A percentile compares a stretch with the other conserved stretches of the same genome.
Evolutionary conservation across 768 basidiomycete species (phyloP).

Genomic region (Hortiboletus campestris): DNA sequence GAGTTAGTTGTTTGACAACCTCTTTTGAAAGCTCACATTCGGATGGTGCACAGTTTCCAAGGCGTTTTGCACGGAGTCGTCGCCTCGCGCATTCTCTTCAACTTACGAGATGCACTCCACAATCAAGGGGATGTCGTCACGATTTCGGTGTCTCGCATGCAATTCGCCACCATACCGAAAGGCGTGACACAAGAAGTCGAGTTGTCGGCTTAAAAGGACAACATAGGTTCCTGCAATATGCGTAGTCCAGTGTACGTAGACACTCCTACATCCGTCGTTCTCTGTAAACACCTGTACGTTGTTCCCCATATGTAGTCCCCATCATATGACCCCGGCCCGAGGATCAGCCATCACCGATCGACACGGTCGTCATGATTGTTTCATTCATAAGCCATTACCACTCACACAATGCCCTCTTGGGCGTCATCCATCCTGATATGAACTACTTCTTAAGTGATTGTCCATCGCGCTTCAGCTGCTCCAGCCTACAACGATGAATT

Average conservation of each 20-base stretch:
- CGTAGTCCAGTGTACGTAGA: no score
- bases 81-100: constrained; percentile 12
- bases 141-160: neutral
- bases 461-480: neutral
- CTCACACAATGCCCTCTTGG: neutral
- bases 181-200: neutral
- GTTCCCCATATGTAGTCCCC: neutral
- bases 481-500: constrained; percentile 6
- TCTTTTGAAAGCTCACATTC: neutral
- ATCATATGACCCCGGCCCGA: no score
- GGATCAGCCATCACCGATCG: no score
- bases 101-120: no score
- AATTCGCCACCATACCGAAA: neutral
- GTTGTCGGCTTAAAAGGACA: no score
- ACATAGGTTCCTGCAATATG: no score
- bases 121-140: no score
- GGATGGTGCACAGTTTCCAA: constrained; percentile 2
- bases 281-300: neutral
- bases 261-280: no score
- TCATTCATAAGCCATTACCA: neutral
- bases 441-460: neutral
- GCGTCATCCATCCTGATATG: neutral
- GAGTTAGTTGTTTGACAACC: no score
- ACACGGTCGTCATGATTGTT: neutral
- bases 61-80: constrained; percentile 5